Conservation (phyloP, 192 early-diverging fungal genomes). For the Backusella tuberculispora region DNA sequence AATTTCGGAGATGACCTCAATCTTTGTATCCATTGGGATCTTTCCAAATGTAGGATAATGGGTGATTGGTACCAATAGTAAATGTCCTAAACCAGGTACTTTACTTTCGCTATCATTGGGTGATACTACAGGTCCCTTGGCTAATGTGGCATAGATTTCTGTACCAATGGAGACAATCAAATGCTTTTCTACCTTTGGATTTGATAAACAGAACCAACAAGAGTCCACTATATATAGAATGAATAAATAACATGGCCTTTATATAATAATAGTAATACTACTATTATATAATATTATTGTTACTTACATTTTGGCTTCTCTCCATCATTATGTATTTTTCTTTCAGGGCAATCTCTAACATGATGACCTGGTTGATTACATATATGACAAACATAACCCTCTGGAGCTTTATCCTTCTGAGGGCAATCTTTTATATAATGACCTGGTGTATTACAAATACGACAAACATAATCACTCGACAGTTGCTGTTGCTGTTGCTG, state of each 20-base stretch:
- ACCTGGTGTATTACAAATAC: constrained; percentile 56
- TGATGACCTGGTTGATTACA: constrained; percentile 70
- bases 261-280: constrained; percentile 31
- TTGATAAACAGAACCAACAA: constrained; percentile 97
- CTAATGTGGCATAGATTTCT: constrained; percentile 82
- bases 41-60: constrained; percentile 53
- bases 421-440: constrained; percentile 55
- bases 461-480: constrained; percentile 48
- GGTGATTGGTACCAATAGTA: constrained; percentile 66
- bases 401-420: constrained; percentile 41
- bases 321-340: constrained; percentile 25
- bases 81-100: constrained; percentile 83
- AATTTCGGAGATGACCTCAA: constrained; percentile 52
- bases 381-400: constrained; percentile 61
- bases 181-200: constrained; percentile 89
- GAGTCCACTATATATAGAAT: constrained; percentile 39
- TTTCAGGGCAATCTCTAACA: constrained; percentile 64
- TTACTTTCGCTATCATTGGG: constrained; percentile 26
- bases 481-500: constrained; percentile 38
- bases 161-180: constrained; percentile 83
- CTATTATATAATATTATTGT: neutral
- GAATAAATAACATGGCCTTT: neutral
- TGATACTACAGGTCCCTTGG: constrained; percentile 83
- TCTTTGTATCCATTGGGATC: constrained; percentile 42
- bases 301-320: constrained; percentile 11